Percentiles rank a stretch among this genome's conserved stretches.
These are phyloP conservation scores for Primulina tabacum DNA, from an alignment of 257 asterid species.

Conservation along the genomic window DNA sequence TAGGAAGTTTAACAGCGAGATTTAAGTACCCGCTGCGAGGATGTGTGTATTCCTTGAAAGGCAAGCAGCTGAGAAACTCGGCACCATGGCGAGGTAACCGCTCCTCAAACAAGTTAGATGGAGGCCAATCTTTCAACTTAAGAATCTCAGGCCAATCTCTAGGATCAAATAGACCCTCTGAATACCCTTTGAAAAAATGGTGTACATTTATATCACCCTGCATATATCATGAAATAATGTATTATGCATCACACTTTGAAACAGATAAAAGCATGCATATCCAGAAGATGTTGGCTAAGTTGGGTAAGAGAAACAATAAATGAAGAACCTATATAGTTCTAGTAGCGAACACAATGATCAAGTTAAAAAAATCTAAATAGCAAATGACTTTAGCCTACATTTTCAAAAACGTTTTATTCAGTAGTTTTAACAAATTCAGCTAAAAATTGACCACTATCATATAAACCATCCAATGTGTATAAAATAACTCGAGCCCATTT, in stretches of 20 bases:
- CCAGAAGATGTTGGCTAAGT: neutral
- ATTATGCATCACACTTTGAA: slow-evolving; percentile 17
- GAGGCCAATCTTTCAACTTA: slow-evolving; percentile 94
- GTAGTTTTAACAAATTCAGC: neutral
- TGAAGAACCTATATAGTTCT: slow-evolving; percentile 4
- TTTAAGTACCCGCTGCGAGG: slow-evolving; percentile 62
- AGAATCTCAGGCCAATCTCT: slow-evolving; percentile 66
- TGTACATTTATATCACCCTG: slow-evolving; percentile 72
- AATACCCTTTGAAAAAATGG: slow-evolving; percentile 65
- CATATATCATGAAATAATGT: slow-evolving; percentile 24
- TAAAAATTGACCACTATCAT: neutral
- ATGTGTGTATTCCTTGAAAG: slow-evolving; percentile 80
- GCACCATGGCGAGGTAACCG: slow-evolving; percentile 80
- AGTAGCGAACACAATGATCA: neutral
- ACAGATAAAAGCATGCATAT: slow-evolving; percentile 10
- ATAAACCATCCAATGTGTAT: neutral
- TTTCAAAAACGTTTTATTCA: neutral
- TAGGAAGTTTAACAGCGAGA: slow-evolving; percentile 65
- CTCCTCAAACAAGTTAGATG: slow-evolving; percentile 70
- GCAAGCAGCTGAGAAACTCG: slow-evolving; percentile 74
- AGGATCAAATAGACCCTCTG: slow-evolving; percentile 32
- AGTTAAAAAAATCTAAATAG: neutral
- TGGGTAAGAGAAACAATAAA: neutral
- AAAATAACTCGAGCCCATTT: neutral
- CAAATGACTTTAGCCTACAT: neutral